Evolutionary conservation across 108 stramenopile species (phyloP), one percentile per base, ranked within the genome.

Genomic region (Nitzschia sp.): DNA sequence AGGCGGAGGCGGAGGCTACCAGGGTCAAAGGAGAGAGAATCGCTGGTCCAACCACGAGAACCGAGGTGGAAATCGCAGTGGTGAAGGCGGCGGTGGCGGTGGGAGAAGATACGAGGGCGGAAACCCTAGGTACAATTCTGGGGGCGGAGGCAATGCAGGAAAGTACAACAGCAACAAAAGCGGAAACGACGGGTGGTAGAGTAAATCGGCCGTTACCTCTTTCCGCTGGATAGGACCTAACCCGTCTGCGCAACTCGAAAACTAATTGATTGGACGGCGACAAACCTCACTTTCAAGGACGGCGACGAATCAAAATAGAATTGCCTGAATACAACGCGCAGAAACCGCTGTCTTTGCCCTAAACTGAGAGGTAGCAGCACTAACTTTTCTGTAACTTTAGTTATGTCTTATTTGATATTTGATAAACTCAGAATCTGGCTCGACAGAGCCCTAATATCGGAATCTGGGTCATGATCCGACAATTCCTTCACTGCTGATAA

Each of bases 1-100:
- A n/a, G n/a, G n/a, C n/a, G 13, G 38, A 13, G 38, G 38, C 13
- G 38, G 38, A 9, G 38, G 38, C 19, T 22, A 50, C 19, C 48
- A 50, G 21, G 48, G 48, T n/a, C 21, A 36, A 33, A 53, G 66
- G 31, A 45, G 66, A 13, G 67, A 68, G 35, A 47, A 32, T 35
- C 45, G 69, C 26, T 60, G 46, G 56, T 70, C 69, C 22, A 70
- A 56, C 45, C 59, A 70, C 58, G 58, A 70, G 4, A 47, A 60
- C 29, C 54, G 71, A 21, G 71, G 71, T 17, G 54, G 62, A 30
- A 45, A 41, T 59, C 19, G 65, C 5, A 22, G 71, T n/a, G 71
- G 32, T 65, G 69, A 60, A 8, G 1, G 28, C 1, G 25, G 21
- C 35, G 16, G 60, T 0, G 60, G 44, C 2, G 63, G 58, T 30